Evolutionary conservation across 139 green algal genomes (phyloP).

Genomic region (Haematococcus sp.): DNA sequence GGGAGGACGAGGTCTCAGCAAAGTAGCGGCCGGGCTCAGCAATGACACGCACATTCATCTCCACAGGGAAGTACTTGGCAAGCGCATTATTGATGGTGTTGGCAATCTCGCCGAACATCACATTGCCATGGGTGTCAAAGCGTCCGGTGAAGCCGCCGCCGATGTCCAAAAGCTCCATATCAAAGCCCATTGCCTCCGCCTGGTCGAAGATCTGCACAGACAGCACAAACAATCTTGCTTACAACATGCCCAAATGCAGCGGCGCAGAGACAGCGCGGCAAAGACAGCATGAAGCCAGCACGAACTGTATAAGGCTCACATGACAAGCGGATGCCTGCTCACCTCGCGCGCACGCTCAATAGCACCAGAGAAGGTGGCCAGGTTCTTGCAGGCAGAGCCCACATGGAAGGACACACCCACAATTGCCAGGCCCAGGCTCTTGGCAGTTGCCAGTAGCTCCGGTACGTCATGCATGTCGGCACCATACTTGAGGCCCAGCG

Average conservation of each 20-base stretch:
- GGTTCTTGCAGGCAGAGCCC: conserved; percentile 81
- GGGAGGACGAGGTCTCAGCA: conserved; percentile 81
- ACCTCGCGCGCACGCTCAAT: conserved; percentile 58
- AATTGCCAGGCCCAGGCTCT: conserved; percentile 66
- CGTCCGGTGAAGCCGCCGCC: conserved; percentile 90
- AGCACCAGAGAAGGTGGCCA: conserved; percentile 70
- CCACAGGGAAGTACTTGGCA: conserved; percentile 79
- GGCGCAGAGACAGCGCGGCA: not conserved
- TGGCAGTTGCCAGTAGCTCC: conserved; percentile 54
- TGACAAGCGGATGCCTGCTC: not conserved
- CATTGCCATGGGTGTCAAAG: conserved; percentile 58
- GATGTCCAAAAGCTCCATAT: conserved; percentile 93
- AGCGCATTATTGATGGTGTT: conserved; percentile 83
- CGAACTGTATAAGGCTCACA: too few relatives aligned
- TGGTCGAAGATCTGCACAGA: conserved; percentile 74
- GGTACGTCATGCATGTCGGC: conserved; percentile 59
- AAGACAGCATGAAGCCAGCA: too few relatives aligned
- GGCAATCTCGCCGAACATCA: conserved; percentile 76
- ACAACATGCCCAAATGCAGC: not conserved
- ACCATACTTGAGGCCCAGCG: conserved; percentile 76
- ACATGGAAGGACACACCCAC: conserved; percentile 96
- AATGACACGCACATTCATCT: conserved; percentile 78
- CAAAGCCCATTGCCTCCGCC: conserved; percentile 67
- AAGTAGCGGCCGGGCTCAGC: conserved; percentile 97
- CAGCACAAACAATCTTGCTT: not conserved